Evolutionary conservation across 306 rosid species (phyloP).

Genomic region (Sphenostylis stenocarpa): DNA sequence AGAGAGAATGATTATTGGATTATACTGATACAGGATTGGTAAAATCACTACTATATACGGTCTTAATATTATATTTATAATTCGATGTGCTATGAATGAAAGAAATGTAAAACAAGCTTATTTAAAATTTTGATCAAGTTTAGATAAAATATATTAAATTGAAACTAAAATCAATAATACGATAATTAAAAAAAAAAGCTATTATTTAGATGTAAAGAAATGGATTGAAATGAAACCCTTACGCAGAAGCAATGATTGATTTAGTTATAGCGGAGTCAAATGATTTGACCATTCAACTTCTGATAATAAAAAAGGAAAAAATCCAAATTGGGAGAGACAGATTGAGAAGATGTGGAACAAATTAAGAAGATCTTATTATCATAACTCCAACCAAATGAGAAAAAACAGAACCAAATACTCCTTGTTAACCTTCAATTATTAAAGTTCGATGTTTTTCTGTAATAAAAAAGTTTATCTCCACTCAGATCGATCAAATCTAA

Average conservation of each 20-base stretch:
- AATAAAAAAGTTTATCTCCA: no score
- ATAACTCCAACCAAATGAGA: not conserved
- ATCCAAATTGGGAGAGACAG: not conserved
- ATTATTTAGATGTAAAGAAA: no score
- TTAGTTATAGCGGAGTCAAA: not conserved
- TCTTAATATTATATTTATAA: not conserved
- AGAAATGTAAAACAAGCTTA: not conserved
- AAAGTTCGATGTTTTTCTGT: not conserved
- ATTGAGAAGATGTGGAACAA: not conserved
- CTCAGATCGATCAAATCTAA: no score
- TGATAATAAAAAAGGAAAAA: not conserved
- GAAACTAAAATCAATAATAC: no score
- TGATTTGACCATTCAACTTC: not conserved
- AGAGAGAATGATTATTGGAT: not conserved
- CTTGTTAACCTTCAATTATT: not conserved
- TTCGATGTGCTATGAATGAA: not conserved
- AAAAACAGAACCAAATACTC: not conserved
- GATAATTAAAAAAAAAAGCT: no score
- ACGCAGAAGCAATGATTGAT: not conserved
- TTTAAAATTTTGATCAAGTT: not conserved
- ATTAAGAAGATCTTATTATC: not conserved
- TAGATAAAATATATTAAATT: no score
- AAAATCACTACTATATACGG: not conserved
- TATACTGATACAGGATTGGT: not conserved
- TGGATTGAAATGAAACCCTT: no score